A percentile compares a stretch with the other conserved stretches of the same genome.
These are phyloP conservation scores for Iris macrosiphon DNA, from an alignment of 106 monocot species.

Conservation along the genomic window DNA sequence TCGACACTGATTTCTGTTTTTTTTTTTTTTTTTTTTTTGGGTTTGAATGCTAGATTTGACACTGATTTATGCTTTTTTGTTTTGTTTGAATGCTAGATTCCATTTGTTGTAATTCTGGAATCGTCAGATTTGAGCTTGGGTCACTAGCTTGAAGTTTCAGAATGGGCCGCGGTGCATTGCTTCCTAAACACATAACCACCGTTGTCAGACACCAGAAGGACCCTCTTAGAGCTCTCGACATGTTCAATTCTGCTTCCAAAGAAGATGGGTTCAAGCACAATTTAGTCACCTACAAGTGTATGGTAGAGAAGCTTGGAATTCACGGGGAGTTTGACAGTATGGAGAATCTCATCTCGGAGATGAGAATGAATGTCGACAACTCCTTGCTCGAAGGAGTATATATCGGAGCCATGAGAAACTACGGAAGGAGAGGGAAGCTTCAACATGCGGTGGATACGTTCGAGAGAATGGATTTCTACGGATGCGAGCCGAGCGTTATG, in stretches of 20 bases:
- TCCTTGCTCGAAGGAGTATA: constrained; percentile 48
- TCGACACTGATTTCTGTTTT: no score
- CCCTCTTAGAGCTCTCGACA: constrained; percentile 57
- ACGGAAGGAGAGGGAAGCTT: constrained; percentile 46
- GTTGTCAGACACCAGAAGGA: constrained; percentile 58
- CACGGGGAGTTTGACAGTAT: constrained; percentile 61
- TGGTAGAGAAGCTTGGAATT: constrained; percentile 55
- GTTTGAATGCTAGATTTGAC: no score
- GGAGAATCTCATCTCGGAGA: constrained; percentile 58
- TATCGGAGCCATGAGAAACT: constrained; percentile 50
- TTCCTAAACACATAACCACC: constrained; percentile 51
- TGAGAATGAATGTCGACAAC: constrained; percentile 37
- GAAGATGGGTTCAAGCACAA: constrained; percentile 57
- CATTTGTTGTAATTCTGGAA: no score
- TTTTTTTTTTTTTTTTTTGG: no score
- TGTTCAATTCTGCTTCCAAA: constrained; percentile 49
- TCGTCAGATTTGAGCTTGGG: background rate
- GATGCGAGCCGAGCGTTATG: constrained; percentile 49
- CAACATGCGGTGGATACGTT: constrained; percentile 71
- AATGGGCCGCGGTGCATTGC: constrained; percentile 42
- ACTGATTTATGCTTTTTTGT: no score
- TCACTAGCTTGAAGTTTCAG: background rate
- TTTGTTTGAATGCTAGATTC: no score
- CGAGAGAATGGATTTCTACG: constrained; percentile 87
- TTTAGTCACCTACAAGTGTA: constrained; percentile 48